Percentiles rank a stretch among this genome's conserved stretches.
Conservation (phyloP, 805 yeast genomes). For the Candida hungchunana region DNA sequence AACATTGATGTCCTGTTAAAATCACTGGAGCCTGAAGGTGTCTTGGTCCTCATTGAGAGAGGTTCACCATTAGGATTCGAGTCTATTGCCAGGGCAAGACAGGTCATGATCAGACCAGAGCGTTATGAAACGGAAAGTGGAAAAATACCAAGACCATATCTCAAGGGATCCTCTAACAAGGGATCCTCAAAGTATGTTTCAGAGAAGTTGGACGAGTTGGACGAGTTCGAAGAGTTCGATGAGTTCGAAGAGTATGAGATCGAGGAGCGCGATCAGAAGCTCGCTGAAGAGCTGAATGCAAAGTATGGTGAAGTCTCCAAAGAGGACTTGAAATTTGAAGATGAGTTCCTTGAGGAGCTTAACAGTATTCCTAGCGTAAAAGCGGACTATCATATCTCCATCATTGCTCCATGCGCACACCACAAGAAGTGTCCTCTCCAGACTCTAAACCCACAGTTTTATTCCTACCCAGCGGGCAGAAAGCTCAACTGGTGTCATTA, state of each 20-base stretch:
- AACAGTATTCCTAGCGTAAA: slow-evolving; percentile 7
- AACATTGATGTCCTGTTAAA: slow-evolving; percentile 55
- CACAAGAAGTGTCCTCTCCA: slow-evolving; percentile 86
- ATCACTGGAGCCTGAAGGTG: slow-evolving; percentile 73
- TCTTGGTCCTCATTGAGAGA: slow-evolving; percentile 74
- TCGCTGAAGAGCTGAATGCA: slow-evolving; percentile 32
- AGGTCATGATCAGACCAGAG: slow-evolving; percentile 84
- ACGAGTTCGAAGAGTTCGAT: slow-evolving; percentile 17
- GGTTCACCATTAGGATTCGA: slow-evolving; percentile 92
- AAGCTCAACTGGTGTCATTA: slow-evolving; percentile 73
- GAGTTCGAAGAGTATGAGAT: slow-evolving; percentile 13
- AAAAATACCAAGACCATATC: slow-evolving; percentile 67
- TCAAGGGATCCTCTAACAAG: slow-evolving; percentile 41
- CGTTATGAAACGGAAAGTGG: slow-evolving; percentile 49
- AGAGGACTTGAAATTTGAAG: slow-evolving; percentile 45
- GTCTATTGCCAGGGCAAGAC: slow-evolving; percentile 83
- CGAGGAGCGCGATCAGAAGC: slow-evolving; percentile 16
- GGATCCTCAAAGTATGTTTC: no score
- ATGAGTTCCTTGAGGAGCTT: slow-evolving; percentile 29
- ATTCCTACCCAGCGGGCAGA: slow-evolving; percentile 50
- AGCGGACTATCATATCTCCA: slow-evolving; percentile 45
- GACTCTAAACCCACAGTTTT: slow-evolving; percentile 65
- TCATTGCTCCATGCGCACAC: slow-evolving; percentile 90
- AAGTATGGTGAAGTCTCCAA: slow-evolving; percentile 40
- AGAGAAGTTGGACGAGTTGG: no score